phyloP scores from a whole-genome alignment of 2,329 filamentous ascomycete species.

The Plenodomus biglobosus region DNA sequence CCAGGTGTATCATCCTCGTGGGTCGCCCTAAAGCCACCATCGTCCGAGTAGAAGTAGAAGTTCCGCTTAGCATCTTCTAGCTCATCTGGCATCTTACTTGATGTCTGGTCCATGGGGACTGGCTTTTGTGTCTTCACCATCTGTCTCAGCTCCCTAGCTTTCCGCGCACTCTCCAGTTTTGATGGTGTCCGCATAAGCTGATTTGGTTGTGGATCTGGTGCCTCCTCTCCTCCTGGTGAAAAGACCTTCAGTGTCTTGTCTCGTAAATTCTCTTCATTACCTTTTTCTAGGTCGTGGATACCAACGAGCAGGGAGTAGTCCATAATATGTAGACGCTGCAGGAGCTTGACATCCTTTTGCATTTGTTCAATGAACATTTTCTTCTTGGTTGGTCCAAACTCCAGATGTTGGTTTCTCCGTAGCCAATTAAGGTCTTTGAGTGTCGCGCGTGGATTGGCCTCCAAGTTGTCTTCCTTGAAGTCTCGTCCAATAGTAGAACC shows the following conservation, averaged over 20 bases:
- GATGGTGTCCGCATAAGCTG: constrained; percentile 87
- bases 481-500: constrained; percentile 93
- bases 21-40: constrained; percentile 89
- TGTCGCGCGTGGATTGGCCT: constrained; percentile 86
- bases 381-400: constrained; percentile 88
- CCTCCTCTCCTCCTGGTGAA: constrained; percentile 74
- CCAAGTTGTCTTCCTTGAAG: constrained; percentile 83
- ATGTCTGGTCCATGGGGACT: constrained; percentile 83
- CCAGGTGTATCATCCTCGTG: constrained; percentile 83
- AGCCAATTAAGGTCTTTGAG: constrained; percentile 98
- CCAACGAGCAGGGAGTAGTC: constrained; percentile 95
- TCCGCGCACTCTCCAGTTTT: constrained; percentile 86
- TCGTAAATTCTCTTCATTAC: constrained; percentile 91
- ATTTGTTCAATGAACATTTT: constrained; percentile 86
- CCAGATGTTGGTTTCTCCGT: constrained; percentile 77
- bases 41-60: constrained; percentile 88
- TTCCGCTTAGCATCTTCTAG: constrained; percentile 66
- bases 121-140: constrained; percentile 92
- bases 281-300: constrained; percentile 85
- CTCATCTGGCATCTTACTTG: constrained; percentile 86
- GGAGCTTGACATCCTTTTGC: constrained; percentile 77
- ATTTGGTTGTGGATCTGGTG: constrained; percentile 55
- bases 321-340: constrained; percentile 94
- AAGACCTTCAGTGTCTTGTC: constrained; percentile 92
- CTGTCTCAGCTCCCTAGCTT: constrained; percentile 85